phyloP scores from a whole-genome alignment of 2,329 filamentous ascomycete genomes.

The Aspergillus alliaceus region DNA sequence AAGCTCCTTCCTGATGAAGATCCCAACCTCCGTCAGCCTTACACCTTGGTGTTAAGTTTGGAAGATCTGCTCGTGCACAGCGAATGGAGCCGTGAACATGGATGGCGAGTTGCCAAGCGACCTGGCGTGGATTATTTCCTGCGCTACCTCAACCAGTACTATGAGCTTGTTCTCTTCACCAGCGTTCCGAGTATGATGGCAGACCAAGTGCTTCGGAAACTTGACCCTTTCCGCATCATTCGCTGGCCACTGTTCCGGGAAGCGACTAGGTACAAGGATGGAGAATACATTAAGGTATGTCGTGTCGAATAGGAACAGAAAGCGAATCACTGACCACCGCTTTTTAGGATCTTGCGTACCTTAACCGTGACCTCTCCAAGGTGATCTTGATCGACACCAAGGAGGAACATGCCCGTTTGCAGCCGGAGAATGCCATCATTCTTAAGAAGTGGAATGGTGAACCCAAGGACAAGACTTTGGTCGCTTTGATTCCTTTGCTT shows the following conservation, averaged over 20 bases:
- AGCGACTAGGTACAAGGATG: conserved; percentile 95
- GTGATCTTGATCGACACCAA: conserved; percentile 93
- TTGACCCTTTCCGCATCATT: conserved; percentile 93
- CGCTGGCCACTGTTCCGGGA: conserved; percentile 94
- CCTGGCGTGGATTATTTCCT: conserved; percentile 97
- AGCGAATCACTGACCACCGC: not conserved
- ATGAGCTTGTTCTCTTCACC: conserved; percentile 95
- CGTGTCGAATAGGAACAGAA: conserved; percentile 14
- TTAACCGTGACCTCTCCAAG: conserved; percentile 94
- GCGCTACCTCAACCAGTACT: conserved; percentile 95
- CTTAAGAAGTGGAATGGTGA: conserved; percentile 88
- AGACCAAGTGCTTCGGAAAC: conserved; percentile 84
- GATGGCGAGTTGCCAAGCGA: conserved; percentile 92
- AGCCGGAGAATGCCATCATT: conserved; percentile 95
- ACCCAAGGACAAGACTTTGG: conserved; percentile 77
- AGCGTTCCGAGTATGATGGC: conserved; percentile 79
- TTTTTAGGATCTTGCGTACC: conserved; percentile 83
- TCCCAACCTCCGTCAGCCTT: conserved; percentile 77
- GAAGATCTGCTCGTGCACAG: conserved; percentile 94
- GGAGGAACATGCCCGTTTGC: conserved; percentile 74
- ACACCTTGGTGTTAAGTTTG: conserved; percentile 87
- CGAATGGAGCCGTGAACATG: conserved; percentile 90
- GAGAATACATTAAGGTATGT: conserved; percentile 91
- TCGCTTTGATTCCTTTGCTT: conserved; percentile 90
- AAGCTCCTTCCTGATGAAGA: conserved; percentile 78